Conservation (phyloP, 129 eudicot species). For the Centrapalus pauciflorus region DNA sequence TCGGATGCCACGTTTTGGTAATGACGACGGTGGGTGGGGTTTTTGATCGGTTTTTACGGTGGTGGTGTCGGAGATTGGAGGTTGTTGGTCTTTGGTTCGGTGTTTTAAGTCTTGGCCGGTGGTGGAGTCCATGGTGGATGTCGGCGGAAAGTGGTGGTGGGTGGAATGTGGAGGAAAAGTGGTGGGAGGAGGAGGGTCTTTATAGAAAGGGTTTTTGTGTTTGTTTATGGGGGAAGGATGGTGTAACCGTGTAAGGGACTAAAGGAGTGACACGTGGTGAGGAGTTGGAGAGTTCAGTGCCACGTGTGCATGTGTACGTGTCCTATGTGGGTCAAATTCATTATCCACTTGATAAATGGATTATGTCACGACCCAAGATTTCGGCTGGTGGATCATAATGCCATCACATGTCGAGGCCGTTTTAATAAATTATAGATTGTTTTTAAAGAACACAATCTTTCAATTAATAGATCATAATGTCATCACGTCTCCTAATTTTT, state of each 20-base stretch:
- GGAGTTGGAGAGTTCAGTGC: constrained; percentile 13
- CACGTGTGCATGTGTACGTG: constrained; percentile 6
- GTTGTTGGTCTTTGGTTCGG: constrained; percentile 31
- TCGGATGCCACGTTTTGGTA: constrained; percentile 64
- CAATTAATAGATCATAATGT: too few relatives aligned
- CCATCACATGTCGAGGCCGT: too few relatives aligned
- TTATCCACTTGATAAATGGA: neutral
- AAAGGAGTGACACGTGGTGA: constrained; percentile 32
- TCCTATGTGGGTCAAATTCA: constrained; percentile 10
- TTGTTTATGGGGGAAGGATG: constrained; percentile 2
- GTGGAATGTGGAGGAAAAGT: neutral
- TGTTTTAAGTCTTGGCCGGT: constrained; percentile 40
- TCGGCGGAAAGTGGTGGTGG: neutral
- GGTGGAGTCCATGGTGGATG: constrained; percentile 12
- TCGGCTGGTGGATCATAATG: too few relatives aligned
- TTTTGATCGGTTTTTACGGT: neutral
- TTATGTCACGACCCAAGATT: neutral
- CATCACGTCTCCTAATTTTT: too few relatives aligned
- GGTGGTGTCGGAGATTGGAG: neutral
- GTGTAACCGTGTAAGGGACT: too few relatives aligned
- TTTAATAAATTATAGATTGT: too few relatives aligned
- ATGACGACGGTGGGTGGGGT: constrained; percentile 7
- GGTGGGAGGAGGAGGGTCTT: neutral
- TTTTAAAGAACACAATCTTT: too few relatives aligned
- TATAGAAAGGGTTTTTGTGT: neutral